Evolutionary conservation across 495 filamentous ascomycete genomes (phyloP), one percentile per base, ranked within the genome.

Genomic region (Cercophora scortea): DNA sequence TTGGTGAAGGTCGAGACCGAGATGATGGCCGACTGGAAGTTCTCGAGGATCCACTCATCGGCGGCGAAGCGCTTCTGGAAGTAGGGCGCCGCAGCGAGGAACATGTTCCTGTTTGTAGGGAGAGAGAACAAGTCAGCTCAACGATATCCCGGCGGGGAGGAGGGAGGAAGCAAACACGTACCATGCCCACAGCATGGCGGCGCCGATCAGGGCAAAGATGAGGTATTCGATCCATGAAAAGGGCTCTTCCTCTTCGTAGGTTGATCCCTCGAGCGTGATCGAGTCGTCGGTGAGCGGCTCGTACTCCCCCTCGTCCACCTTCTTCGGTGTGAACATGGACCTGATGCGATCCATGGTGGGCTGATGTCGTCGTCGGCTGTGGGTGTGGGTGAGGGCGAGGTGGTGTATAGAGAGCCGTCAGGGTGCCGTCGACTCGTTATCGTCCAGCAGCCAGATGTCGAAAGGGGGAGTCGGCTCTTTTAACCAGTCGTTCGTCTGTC

Each of bases 121-220:
- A 36, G 36, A 3, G 40, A 25, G 47, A 32, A 19, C 6, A 3
- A 5, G 25, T 25, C 25, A 25, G 25, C 5, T 25, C n/a, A n/a
- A 25, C 25, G 25, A 25, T 25, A 25, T 25, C 25, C 25, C 2
- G 35, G 18, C 10, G 6, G 12, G 17, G 15, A 32, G 40, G 49
- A 53, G 17, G 19, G 43, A 17, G 11, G 46, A 18, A 49, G 54
- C n/a, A 38, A 40, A 44, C 42, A 65, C 83, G 61, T 83, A 96
- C 90, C 90, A 96, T 35, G 91, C 88, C 91, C 91, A 96, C 52
- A 96, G 77, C 94, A 96, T 96, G 17, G 90, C 85, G 15, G 94
- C 74, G 44, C 93, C 93, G 17, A 96, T 76, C n/a, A 95, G 68
- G 50, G 85, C 69, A 66, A 96, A 99, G 49, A 96, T 79, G 47